phyloP scores from a whole-genome alignment of 2,329 filamentous ascomycete genomes.

The Madurella fahalii region DNA sequence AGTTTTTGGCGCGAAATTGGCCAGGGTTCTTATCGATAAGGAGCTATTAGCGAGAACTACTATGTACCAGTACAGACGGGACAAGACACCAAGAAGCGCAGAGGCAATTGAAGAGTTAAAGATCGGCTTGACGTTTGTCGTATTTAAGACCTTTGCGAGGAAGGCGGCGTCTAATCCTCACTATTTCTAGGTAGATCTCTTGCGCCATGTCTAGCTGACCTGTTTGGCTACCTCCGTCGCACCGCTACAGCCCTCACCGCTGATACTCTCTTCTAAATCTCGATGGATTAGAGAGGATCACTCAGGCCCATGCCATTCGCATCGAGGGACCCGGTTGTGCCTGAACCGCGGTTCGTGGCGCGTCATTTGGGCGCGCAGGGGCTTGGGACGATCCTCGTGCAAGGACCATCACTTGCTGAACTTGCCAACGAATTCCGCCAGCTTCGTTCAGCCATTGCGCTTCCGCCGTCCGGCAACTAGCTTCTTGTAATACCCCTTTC shows the following conservation, averaged over 20 bases:
- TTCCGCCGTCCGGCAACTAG: conserved; percentile 49
- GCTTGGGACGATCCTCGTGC: background rate
- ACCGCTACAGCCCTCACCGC: too few relatives aligned
- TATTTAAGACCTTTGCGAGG: background rate
- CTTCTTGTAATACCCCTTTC: conserved; percentile 84
- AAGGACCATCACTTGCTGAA: background rate
- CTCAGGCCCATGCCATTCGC: too few relatives aligned
- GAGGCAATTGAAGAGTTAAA: too few relatives aligned
- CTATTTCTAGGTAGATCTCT: background rate
- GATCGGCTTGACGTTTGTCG: conserved; percentile 9
- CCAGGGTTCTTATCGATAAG: conserved; percentile 30
- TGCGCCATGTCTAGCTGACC: too few relatives aligned
- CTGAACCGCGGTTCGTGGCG: background rate
- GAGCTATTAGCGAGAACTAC: background rate
- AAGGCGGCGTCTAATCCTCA: background rate
- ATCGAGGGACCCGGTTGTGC: too few relatives aligned
- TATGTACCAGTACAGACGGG: background rate
- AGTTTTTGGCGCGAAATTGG: conserved; percentile 24
- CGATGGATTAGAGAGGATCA: too few relatives aligned
- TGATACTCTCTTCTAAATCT: too few relatives aligned
- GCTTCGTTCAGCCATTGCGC: conserved; percentile 19
- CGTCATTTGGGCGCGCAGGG: too few relatives aligned
- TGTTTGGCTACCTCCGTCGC: too few relatives aligned
- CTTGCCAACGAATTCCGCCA: background rate
- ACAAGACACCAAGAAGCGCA: background rate